These are phyloP conservation scores for Trifolium dubium DNA, from an alignment of 306 rosid species.

Conservation along the genomic window DNA sequence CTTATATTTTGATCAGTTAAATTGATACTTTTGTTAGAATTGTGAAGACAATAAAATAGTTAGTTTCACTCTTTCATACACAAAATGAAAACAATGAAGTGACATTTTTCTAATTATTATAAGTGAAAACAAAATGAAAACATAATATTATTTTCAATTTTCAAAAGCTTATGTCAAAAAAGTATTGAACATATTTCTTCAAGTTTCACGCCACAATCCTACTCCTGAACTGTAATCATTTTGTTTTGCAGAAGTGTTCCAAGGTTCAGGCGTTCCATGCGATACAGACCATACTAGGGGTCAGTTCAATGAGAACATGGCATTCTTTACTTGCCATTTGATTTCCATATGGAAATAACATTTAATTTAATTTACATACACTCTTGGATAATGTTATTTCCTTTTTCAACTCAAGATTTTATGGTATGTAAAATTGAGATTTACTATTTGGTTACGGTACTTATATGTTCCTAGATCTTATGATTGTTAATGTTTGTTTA, in stretches of 20 bases:
- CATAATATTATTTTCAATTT: background rate
- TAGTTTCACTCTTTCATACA: background rate
- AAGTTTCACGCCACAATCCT: background rate
- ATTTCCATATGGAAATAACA: background rate
- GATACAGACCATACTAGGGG: conserved; percentile 74
- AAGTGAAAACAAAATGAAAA: background rate
- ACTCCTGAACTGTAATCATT: background rate
- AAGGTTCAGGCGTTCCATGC: conserved; percentile 72
- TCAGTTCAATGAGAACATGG: background rate
- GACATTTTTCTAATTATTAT: background rate
- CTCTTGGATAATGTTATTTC: background rate
- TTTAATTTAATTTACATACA: conserved; percentile 27
- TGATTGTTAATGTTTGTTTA: background rate
- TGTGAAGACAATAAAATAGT: background rate
- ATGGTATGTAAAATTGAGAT: conserved; percentile 21
- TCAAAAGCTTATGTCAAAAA: background rate
- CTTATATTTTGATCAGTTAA: conserved; percentile 4
- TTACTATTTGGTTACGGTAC: background rate
- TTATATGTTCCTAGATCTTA: background rate
- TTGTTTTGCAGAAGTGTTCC: conserved; percentile 67
- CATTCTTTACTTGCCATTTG: conserved; percentile 14
- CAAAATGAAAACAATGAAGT: background rate
- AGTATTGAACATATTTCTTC: background rate
- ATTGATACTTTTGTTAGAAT: background rate
- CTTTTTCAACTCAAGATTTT: conserved; percentile 4